A percentile compares a stretch with the other conserved stretches of the same genome.
These are phyloP conservation scores for Athelia psychrophila DNA, from an alignment of 1,284 basidiomycete genomes.

Conservation along the genomic window DNA sequence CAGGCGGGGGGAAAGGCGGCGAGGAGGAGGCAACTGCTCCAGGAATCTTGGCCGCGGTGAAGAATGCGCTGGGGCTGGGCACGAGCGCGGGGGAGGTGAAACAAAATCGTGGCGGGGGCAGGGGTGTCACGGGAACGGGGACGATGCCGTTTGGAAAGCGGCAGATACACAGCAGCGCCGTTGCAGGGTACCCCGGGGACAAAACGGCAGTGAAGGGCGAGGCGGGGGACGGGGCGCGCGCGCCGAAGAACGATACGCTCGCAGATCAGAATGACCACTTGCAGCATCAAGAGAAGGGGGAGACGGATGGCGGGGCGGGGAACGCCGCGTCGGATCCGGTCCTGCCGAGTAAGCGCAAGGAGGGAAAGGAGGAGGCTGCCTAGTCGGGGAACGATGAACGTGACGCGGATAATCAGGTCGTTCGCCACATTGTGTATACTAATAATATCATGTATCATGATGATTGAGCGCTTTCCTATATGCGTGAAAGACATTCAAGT, in stretches of 20 bases:
- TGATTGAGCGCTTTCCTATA: too few relatives aligned
- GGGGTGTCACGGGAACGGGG: conserved; percentile 29
- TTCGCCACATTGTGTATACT: too few relatives aligned
- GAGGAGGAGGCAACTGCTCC: conserved; percentile 28
- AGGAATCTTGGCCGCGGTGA: conserved; percentile 24
- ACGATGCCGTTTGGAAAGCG: conserved; percentile 3
- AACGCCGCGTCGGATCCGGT: conserved; percentile 21
- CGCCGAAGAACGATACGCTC: conserved; percentile 23
- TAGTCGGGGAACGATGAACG: too few relatives aligned
- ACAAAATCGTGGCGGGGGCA: conserved; percentile 28
- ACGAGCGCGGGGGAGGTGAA: conserved; percentile 28
- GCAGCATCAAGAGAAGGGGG: conserved; percentile 17
- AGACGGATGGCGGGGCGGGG: conserved; percentile 17
- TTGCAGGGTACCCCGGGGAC: conserved; percentile 6
- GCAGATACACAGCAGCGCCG: conserved; percentile 4
- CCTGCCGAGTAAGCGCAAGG: conserved; percentile 20
- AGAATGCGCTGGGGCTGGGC: conserved; percentile 26
- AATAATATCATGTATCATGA: too few relatives aligned
- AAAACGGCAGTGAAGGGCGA: conserved; percentile 21
- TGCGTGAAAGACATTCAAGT: too few relatives aligned
- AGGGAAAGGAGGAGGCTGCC: background rate
- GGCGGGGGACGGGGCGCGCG: conserved; percentile 23
- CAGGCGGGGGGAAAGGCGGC: conserved; percentile 13
- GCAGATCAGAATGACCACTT: conserved; percentile 26
- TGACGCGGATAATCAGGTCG: too few relatives aligned